phyloP scores from a whole-genome alignment of 1,284 basidiomycete genomes.

The Xanthoconium separans region DNA sequence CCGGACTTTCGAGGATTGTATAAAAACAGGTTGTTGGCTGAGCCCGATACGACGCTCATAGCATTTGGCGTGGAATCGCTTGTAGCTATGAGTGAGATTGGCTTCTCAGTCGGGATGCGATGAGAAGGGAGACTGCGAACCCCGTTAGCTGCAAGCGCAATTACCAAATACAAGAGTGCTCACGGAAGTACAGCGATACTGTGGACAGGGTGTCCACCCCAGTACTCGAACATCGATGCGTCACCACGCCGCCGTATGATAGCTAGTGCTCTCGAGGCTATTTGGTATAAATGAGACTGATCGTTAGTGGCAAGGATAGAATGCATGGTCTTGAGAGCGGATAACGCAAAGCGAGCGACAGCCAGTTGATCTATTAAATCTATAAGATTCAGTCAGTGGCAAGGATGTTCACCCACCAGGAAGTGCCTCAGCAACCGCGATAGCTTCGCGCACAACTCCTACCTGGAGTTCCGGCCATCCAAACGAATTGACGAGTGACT shows the following conservation, averaged over 20 bases:
- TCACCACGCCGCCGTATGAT: slow-evolving; percentile 79
- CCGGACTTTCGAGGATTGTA: slow-evolving; percentile 79
- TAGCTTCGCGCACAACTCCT: slow-evolving; percentile 86
- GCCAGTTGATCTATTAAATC: slow-evolving; percentile 62
- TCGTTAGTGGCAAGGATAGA: slow-evolving; percentile 66
- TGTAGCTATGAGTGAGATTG: slow-evolving; percentile 51
- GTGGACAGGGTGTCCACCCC: slow-evolving; percentile 78
- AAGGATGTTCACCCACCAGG: slow-evolving; percentile 58
- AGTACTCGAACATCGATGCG: slow-evolving; percentile 69
- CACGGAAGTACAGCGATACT: slow-evolving; percentile 79
- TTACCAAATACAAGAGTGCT: slow-evolving; percentile 30
- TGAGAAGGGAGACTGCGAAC: slow-evolving; percentile 63
- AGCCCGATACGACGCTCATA: slow-evolving; percentile 49
- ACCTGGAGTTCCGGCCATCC: slow-evolving; percentile 96
- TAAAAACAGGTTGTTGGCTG: slow-evolving; percentile 75
- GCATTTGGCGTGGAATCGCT: slow-evolving; percentile 36
- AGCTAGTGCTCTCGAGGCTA: slow-evolving; percentile 65
- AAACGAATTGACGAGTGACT: slow-evolving; percentile 52
- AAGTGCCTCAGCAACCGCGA: slow-evolving; percentile 87
- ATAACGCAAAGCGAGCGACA: slow-evolving; percentile 76
- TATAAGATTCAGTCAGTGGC: slow-evolving; percentile 13
- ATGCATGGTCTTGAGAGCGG: slow-evolving; percentile 71
- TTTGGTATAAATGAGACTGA: slow-evolving; percentile 75
- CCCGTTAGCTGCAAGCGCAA: slow-evolving; percentile 5
- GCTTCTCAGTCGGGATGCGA: slow-evolving; percentile 74